A percentile compares a stretch with the other conserved stretches of the same genome.
phyloP scores from a whole-genome alignment of 768 basidiomycete genomes.

The Calocera viscosa region DNA sequence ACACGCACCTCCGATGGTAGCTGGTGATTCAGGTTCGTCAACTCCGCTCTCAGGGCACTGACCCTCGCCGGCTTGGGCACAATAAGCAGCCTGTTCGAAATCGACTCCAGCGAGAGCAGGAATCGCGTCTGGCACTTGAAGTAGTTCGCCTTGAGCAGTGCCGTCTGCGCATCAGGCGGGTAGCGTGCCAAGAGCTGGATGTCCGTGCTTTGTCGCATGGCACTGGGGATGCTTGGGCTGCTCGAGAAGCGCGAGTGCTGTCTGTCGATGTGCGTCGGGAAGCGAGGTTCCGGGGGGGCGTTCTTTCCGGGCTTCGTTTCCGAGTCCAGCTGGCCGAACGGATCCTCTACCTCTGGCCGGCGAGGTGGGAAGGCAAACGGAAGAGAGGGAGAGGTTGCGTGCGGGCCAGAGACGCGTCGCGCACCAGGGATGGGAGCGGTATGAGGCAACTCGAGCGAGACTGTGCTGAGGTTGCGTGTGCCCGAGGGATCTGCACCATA shows the following conservation, averaged over 20 bases:
- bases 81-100: slow-evolving; percentile 80
- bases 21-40: slow-evolving; percentile 90
- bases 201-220: slow-evolving; percentile 6
- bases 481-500: neutral
- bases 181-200: slow-evolving; percentile 25
- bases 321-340: neutral
- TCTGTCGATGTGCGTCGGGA: neutral
- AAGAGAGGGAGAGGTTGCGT: neutral
- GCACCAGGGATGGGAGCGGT: neutral
- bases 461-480: slow-evolving; percentile 1
- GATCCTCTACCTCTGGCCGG: neutral
- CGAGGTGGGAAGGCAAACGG: neutral
- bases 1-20: slow-evolving; percentile 79
- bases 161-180: slow-evolving; percentile 17
- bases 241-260: neutral
- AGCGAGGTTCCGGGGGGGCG: neutral
- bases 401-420: neutral
- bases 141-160: slow-evolving; percentile 11
- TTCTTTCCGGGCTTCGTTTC: neutral
- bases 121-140: slow-evolving; percentile 54
- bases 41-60: slow-evolving; percentile 88
- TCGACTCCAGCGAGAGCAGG: slow-evolving; percentile 75
- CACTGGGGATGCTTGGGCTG: slow-evolving; percentile 2
- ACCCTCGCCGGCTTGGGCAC: slow-evolving; percentile 90
- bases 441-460: neutral